phyloP scores from a whole-genome alignment of 805 yeast species.

The Dipodascus geniculatus region DNA sequence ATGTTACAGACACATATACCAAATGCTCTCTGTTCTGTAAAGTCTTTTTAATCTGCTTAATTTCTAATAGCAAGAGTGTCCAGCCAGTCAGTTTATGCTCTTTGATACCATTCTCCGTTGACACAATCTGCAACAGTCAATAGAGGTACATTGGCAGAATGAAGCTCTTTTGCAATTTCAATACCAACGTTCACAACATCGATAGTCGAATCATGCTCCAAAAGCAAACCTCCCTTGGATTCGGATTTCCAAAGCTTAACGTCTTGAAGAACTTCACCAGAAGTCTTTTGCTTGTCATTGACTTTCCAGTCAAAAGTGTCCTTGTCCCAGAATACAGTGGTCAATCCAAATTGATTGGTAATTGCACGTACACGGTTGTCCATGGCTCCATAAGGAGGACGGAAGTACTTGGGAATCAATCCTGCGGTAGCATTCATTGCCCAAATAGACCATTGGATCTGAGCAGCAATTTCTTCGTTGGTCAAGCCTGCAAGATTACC shows the following conservation, averaged over 20 bases:
- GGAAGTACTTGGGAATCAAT: constrained; percentile 81
- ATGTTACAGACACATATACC: too few species aligned
- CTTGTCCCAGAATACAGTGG: constrained; percentile 80
- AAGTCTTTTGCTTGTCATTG: constrained; percentile 39
- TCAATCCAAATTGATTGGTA: constrained; percentile 75
- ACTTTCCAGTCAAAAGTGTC: constrained; percentile 90
- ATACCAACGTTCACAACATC: constrained; percentile 61
- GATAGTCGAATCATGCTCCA: constrained; percentile 73
- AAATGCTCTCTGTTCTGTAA: too few species aligned
- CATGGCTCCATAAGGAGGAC: constrained; percentile 95
- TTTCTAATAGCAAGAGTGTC: too few species aligned
- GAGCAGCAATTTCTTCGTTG: constrained; percentile 78
- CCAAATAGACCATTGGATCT: constrained; percentile 92
- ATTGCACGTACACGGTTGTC: constrained; percentile 79
- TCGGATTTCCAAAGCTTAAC: constrained; percentile 40
- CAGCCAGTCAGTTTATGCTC: not conserved
- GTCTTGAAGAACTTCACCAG: constrained; percentile 42
- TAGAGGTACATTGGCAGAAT: constrained; percentile 33
- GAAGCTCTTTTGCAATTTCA: constrained; percentile 43
- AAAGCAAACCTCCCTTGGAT: constrained; percentile 46
- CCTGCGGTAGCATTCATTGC: constrained; percentile 92
- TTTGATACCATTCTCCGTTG: constrained; percentile 34
- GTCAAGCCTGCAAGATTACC: constrained; percentile 64
- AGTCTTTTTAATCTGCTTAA: too few species aligned
- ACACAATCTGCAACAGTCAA: constrained; percentile 71